Conservation (phyloP, 1,139 yeast species). For the Yamadazyma friedrichii region DNA sequence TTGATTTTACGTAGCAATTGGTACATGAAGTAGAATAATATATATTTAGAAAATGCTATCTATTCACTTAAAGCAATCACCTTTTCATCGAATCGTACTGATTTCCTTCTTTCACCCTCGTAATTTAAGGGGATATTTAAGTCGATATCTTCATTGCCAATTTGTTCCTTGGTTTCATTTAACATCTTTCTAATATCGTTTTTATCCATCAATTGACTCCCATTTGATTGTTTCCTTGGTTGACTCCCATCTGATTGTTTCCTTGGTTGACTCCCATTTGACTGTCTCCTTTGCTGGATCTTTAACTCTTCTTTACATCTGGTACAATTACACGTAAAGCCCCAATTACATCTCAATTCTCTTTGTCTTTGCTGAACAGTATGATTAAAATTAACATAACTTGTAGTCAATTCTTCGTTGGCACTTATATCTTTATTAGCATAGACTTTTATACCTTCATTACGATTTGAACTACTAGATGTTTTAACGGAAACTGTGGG, state of each 20-base stretch:
- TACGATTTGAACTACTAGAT: conserved; percentile 34
- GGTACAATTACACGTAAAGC: conserved; percentile 69
- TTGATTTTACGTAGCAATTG: too few relatives aligned
- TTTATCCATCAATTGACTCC: conserved; percentile 9
- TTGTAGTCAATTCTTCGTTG: conserved; percentile 68
- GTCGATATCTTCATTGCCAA: conserved; percentile 48
- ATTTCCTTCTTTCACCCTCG: conserved; percentile 56
- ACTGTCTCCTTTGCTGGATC: conserved; percentile 36
- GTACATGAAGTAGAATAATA: neutral
- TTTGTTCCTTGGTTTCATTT: conserved; percentile 28
- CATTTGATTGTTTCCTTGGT: conserved; percentile 21
- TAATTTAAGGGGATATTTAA: conserved; percentile 38
- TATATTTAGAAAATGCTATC: neutral
- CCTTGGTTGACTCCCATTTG: conserved; percentile 11
- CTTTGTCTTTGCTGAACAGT: conserved; percentile 64
- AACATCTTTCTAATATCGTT: conserved; percentile 48
- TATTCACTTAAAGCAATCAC: conserved; percentile 34
- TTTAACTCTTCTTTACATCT: conserved; percentile 63
- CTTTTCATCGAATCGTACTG: conserved; percentile 70
- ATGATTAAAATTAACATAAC: conserved; percentile 69
- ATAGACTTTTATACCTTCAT: conserved; percentile 55
- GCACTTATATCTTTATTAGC: conserved; percentile 59
- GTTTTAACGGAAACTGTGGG: conserved; percentile 64
- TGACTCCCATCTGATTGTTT: conserved; percentile 12
- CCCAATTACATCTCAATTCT: conserved; percentile 76